Base-by-base conservation (phyloP, 2,329 filamentous ascomycete species). In the Myriangium duriaei region DNA sequence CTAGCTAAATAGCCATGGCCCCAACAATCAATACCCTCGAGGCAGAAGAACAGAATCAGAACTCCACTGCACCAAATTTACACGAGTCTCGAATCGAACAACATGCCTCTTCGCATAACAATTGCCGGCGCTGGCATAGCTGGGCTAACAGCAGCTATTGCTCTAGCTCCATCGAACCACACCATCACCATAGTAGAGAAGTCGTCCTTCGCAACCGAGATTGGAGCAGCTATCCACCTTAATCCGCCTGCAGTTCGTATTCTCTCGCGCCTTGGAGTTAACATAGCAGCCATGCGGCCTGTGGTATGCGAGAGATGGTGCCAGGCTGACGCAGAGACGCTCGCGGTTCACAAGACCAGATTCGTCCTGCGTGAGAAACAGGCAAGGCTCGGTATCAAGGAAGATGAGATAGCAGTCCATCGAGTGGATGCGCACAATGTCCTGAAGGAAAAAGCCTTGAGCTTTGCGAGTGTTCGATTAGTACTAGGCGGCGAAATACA, bases 211-310 rank as follows among this genome's bases (percentile, higher is more conserved):
- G 53, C 54, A 36, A 58, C 59, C 32, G 62, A 65, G 45, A 48
- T 62, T 16, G 62, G 62, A 3, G 62, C 62, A 1, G 62, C 62
- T 1, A 61, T 65, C 15, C 50, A 55, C 13, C 43, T 62, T 12
- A 53, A 55, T 12, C 60, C 61, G 2, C 63, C 64, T 40, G 59
- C 52, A 4, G 51, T 52, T 4, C 47, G 51, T 2, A 47, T 55
- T 12, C 48, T 64, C 12, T 39, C 47, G 3, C 42, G 43, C 12
- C 60, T 56, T 51, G 58, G 56, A 1, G 52, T 63, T 31, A 55
- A 61, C 26, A 47, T 40, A 6, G 31, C 12, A 30, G 30, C 37
- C 5, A 40, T 40, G 37, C 18, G 37, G 16, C 37, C 37, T 7
- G 19, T 13, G 13, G 30, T 26, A 12, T 40, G 49, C 30, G 36